Base-by-base conservation (phyloP, 768 basidiomycete genomes). In the Russula vinacea region DNA sequence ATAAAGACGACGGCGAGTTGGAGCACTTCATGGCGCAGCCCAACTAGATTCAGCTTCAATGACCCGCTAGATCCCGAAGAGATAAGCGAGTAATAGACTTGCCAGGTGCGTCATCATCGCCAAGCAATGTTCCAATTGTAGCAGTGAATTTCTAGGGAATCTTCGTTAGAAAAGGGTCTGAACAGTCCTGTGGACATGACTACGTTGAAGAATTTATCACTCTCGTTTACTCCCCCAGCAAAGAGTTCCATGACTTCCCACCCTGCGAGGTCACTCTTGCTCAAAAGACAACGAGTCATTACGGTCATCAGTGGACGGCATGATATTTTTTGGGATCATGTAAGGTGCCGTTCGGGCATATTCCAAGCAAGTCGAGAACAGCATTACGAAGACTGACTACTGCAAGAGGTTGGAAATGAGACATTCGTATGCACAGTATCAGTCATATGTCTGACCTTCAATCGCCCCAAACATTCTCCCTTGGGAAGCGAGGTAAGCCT, bases 231-330 rank as follows among this genome's bases (percentile, higher is more conserved):
- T 49, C 81, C 82, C 16, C 85, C 84, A 2, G 85, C 85, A 50
- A 88, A 79, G 26, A 87, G 71, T 45, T 88, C 83, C 87, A 89
- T 89, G 8, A 84, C 79, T 69, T 89, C 88, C 85, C 84, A 88
- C 35, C 88, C 88, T 4, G 83, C 79, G 1, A 84, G 71, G 59
- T 82, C 68, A 22, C 5, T 81, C 74, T 88, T 88, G 42, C 75
- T 76, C 58, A 89, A 74, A 19, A 86, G 70, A 58, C 76, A 76
- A 11, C 80, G 78, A 24, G 81, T 70, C 4, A 84, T 37, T 16
- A 84, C 73, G 0, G 78, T 73, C 40, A 87, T 72, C 1, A 83
- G 84, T 83, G 78, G 17, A 87, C 66, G 4, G 86, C 81, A 66
- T 83, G 79, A 0, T 64, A 58, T 53, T 72, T 75, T 64, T 76